Evolutionary conservation across 331 rosid species (phyloP).

Genomic region (Ulmus americana): DNA sequence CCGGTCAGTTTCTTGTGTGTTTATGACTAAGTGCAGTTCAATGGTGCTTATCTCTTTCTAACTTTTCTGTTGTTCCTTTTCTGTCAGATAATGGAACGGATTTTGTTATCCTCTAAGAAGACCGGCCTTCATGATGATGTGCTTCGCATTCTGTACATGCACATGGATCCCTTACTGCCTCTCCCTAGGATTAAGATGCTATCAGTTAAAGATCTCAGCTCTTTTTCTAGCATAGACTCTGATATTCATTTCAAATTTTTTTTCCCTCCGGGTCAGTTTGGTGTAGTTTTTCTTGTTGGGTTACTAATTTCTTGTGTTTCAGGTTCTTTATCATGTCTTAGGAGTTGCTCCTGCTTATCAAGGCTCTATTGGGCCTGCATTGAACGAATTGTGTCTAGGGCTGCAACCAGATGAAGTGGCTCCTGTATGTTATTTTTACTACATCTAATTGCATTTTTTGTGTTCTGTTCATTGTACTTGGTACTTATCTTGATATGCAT

Average conservation of each 20-base stretch:
- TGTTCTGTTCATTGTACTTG: conserved; percentile 8
- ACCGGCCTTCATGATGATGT: conserved; percentile 75
- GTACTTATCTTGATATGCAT: conserved; percentile 13
- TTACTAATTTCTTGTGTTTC: conserved; percentile 17
- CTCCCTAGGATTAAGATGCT: conserved; percentile 90
- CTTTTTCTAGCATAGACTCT: conserved; percentile 1
- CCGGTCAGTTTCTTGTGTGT: conserved; percentile 56
- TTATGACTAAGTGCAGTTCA: conserved; percentile 14
- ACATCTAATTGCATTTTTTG: conserved; percentile 19
- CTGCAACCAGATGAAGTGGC: conserved; percentile 75
- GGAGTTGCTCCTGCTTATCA: conserved; percentile 78
- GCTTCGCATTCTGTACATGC: conserved; percentile 75
- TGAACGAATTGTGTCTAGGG: conserved; percentile 91
- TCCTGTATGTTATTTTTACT: conserved; percentile 45
- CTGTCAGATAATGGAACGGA: conserved; percentile 76
- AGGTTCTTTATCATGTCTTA: conserved; percentile 90
- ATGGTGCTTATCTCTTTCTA: conserved; percentile 27
- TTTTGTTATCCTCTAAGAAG: conserved; percentile 81
- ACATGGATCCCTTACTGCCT: conserved; percentile 87
- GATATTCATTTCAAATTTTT: background rate
- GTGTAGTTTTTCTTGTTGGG: conserved; percentile 14
- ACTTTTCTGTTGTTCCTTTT: conserved; percentile 18
- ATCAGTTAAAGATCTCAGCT: conserved; percentile 44
- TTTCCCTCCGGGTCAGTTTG: conserved; percentile 4
- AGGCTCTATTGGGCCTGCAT: conserved; percentile 78